Percentiles rank a stretch among this genome's conserved stretches.
Conservation (phyloP, 345 rosid species). For the Geranium brycei region DNA sequence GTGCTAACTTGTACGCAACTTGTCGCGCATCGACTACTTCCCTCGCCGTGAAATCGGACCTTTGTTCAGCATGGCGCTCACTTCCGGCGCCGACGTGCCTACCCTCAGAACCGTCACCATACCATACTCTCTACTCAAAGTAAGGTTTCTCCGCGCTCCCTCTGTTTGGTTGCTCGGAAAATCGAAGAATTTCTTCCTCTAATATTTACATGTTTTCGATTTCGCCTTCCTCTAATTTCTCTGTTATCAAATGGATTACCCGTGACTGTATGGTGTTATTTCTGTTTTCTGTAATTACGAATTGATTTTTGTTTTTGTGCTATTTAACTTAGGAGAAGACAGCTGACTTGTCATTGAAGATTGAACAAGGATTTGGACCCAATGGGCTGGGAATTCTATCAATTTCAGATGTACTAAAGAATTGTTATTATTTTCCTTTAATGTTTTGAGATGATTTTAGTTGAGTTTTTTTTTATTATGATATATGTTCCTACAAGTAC, state of each 20-base stretch:
- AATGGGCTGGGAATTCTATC: slow-evolving; percentile 76
- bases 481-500: neutral
- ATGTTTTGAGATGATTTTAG: neutral
- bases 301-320: neutral
- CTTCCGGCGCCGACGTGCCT: slow-evolving; percentile 23
- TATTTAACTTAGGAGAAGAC: slow-evolving; percentile 34
- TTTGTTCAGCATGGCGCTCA: slow-evolving; percentile 28
- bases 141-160: slow-evolving; percentile 5
- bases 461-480: neutral
- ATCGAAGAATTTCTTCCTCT: neutral
- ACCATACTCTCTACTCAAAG: slow-evolving; percentile 68
- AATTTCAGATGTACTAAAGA: slow-evolving; percentile 35
- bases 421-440: neutral
- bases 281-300: no score
- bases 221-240: neutral
- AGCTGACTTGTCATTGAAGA: slow-evolving; percentile 51
- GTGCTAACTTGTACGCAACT: no score
- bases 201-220: neutral
- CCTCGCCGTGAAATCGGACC: slow-evolving; percentile 11
- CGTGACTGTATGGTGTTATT: neutral
- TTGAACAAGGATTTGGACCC: slow-evolving; percentile 79
- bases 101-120: slow-evolving; percentile 53
- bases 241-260: neutral
- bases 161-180: slow-evolving; percentile 13
- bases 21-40: neutral